Evolutionary conservation across 2,329 filamentous ascomycete genomes (phyloP), one percentile per base, ranked within the genome.

Genomic region (Drechslerella coelobrocha): DNA sequence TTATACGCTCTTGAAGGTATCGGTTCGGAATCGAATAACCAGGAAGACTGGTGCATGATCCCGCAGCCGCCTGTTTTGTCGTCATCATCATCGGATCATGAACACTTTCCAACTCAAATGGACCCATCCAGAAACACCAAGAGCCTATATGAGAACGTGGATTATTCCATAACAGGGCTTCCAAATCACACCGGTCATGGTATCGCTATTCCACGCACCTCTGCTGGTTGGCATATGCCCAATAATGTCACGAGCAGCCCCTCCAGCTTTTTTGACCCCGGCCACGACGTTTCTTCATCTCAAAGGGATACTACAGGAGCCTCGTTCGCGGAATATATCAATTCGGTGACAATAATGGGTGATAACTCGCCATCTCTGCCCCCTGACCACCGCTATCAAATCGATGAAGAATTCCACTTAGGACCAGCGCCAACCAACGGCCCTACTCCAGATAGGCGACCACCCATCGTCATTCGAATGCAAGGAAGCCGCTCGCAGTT

Each of bases 371-470:
- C 55, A 19, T 41, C 34, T 41, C 17, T 52, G 1, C 19, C n/a
- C n/a, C 51, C 56, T 9, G 57, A 57, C 12, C 31, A 45, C 31
- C 56, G 27, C 6, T 34, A 61, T 17, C 65, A 61, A 48, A 26
- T 37, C 9, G 63, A 68, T n/a, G 19, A 53, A 14, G 63, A 27
- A 23, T n/a, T 45, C 14, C 50, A 26, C 17, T 47, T 53, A 21
- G 24, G 39, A 10, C 51, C 51, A 41, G 6, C 6, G 29, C n/a
- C 37, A 19, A 50, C 10, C 1, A 27, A 60, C 14, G 45, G 63
- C 17, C 56, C 50, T 6, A 23, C 50, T 43, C 51, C 43, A 2
- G 56, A 68, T 23, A 17, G 29, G 1, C 65, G 53, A 19, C 29
- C 45, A 3, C 31, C 23, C 5, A 53, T 57, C 8, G 23, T 19